Percentiles rank a stretch among this genome's conserved stretches.
Evolutionary conservation across 2,329 filamentous ascomycete species (phyloP).

Genomic region (Neocatenulostroma microsporum): DNA sequence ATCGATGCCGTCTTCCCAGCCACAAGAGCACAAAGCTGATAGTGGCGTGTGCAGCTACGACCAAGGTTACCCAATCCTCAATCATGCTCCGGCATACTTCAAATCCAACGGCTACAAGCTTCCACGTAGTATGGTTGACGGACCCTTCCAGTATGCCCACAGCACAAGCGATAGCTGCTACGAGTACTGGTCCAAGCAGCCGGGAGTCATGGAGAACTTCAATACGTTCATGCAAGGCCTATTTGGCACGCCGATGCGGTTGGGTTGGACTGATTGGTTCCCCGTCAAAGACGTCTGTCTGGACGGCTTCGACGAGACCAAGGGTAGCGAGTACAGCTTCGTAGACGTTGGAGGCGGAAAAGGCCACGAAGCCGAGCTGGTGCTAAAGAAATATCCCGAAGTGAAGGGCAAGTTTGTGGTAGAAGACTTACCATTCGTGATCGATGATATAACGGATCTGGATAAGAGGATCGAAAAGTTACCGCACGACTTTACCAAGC

Average conservation of each 20-base stretch:
- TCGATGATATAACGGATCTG: slow-evolving; percentile 13
- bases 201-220: slow-evolving; percentile 16
- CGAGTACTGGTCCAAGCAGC: slow-evolving; percentile 12
- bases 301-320: slow-evolving; percentile 12
- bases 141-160: slow-evolving; percentile 11
- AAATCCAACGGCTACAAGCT: slow-evolving; percentile 8
- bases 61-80: slow-evolving; percentile 7
- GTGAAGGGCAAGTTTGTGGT: slow-evolving; percentile 9
- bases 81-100: slow-evolving; percentile 12
- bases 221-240: slow-evolving; percentile 15
- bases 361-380: slow-evolving; percentile 10
- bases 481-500: slow-evolving; percentile 12
- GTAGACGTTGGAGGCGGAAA: slow-evolving; percentile 16
- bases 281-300: slow-evolving; percentile 11
- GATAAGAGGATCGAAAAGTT: slow-evolving; percentile 14
- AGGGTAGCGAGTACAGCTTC: slow-evolving; percentile 11
- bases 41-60: slow-evolving; percentile 5
- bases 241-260: slow-evolving; percentile 9
- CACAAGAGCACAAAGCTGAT: no score
- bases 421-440: slow-evolving; percentile 12
- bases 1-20: no score
- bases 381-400: slow-evolving; percentile 9
- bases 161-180: slow-evolving; percentile 11
- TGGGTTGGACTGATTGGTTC: slow-evolving; percentile 11
- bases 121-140: slow-evolving; percentile 7